Evolutionary conservation across 2,329 filamentous ascomycete species (phyloP), one percentile per base, ranked within the genome.

Genomic region (Xylaria polymorpha): DNA sequence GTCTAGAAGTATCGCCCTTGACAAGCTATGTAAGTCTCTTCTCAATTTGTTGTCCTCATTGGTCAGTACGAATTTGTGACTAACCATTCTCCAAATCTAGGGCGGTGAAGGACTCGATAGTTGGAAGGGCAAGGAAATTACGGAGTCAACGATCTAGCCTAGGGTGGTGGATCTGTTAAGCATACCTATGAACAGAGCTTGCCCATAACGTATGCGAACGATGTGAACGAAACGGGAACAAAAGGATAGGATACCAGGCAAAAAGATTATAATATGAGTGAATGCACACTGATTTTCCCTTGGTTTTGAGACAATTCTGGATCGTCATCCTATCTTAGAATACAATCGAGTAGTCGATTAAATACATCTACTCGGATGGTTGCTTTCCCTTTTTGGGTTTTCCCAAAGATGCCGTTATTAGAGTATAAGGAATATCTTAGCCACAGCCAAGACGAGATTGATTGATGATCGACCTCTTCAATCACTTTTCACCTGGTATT

Each of bases 1-100:
- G 96, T 44, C 86, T 99, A 43, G 96, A 99, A 81, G 90, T 99
- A 20, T 97, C 94, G 63, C 96, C 96, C 44, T 84, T 97, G 76
- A 92, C 97, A 79, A 98, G 94, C 88, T 99, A 99, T 79, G 94
- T 97, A 89, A 89, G 93, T 92, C 62, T 55, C 25, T 48, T 61
- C 53, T 12, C 29, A 14, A 25, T 41, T 22, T 20, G 14, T 59
- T 20, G 0, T 15, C 22, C 14, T 60, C 25, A 37, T 46, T 14
- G 9, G n/a, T 12, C 1, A 2, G 1, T 50, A 22, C 1, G 15
- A 37, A 20, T 18, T 29, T 15, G 8, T 44, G n/a, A 46, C 53
- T 64, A 50, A 66, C 56, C 29, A 69, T 51, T 35, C 22, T 61
- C 89, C 86, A 14, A 41, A 58, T 85, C 51, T 85, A 72, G 71